Base-by-base conservation (phyloP, 2,329 filamentous ascomycete genomes). In the Xylaria sp. region DNA sequence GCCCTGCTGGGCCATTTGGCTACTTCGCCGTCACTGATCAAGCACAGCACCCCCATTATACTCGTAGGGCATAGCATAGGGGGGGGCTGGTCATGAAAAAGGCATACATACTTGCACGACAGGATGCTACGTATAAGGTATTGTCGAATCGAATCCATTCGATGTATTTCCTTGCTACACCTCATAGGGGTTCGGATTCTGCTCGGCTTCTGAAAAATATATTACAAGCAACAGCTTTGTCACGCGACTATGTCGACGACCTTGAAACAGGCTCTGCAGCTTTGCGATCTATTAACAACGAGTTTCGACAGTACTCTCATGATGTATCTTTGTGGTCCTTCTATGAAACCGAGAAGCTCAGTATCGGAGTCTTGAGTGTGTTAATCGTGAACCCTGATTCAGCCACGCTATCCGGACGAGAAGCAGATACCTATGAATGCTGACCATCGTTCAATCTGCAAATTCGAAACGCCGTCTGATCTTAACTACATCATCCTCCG, bases 371-470 rank as follows among this genome's bases (percentile, higher is more conserved):
- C 4, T 36, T 45, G 2, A 56, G 30, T 39, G 12, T 34, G 18
- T 15, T 48, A 4, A 67, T 67, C 32, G 65, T 67, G 25, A 41
- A 64, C 5, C 60, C 60, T 28, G 60, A 60, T 18, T 67, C 65
- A 23, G 65, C 60, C 18, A 58, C 39, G 65, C 4, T 67, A 67
- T 56, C 62, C 30, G 4, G 60, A 57, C 3, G 65, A 67, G 55
- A 64, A 56, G 55, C 60, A 58, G 34, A 59, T 60, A 23, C 65
- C 65, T 13, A 58, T 64, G 45, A 64, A 64, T 56, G 65, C 60
- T 12, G 65, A 67, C n/a, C 60, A 67, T 50, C 60, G 55, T 23
- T 64, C 60, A 18, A 67, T 67, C 2, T 67, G 60, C 65, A 67
- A 67, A 25, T 67, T 67, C 28, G 60, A 63, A 10, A 36, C 45